Evolutionary conservation across 108 stramenopile species (phyloP), one percentile per base, ranked within the genome.

Genomic region (Fistulifera solaris): DNA sequence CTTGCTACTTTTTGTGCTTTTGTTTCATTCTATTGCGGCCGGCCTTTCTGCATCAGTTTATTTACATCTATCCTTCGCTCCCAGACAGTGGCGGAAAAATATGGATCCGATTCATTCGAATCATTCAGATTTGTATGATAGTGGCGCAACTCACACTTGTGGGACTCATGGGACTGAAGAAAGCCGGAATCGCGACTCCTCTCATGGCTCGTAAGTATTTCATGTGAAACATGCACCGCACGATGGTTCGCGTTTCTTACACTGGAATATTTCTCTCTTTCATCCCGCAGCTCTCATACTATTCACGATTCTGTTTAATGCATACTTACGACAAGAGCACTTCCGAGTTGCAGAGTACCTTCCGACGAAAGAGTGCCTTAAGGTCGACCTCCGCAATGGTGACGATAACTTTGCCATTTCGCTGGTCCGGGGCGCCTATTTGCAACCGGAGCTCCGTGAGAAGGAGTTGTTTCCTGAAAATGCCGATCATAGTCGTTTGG

Each of bases 31-130:
- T 78, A 4, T 67, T 83, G 59, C 63, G 62, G 0, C 63, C 74
- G 38, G 69, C 46, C 12, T 81, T 75, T 55, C 71, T 79, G 24
- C 62, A 81, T 57, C 81, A 87, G 48, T 71, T 83, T 26, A 62
- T 87, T 7, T 87, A 66, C 54, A 76, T 78, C 8, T 87, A 87
- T 43, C 76, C 76, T 0, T 63, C 74, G 16, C 46, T 54, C 17
- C 75, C 79, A 15, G 85, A 87, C 56, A 61, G 58, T 56, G 85
- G 85, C 40, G 85, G 85, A 3, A 71, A 78, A 28, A 45, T 87
- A 2, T 78, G 67, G 77, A 38, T 61, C 4, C 46, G 46, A 27
- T 70, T 70, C 38, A 66, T 66, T 23, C 23, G 53, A 21, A 43
- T 73, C 23, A 44, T 60, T 8, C 22, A 71, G 25, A 46, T 49